Percentiles rank a stretch among this genome's conserved stretches.
Conservation (phyloP, 73 alveolate species). For the Tetrahymena malaccensis region DNA sequence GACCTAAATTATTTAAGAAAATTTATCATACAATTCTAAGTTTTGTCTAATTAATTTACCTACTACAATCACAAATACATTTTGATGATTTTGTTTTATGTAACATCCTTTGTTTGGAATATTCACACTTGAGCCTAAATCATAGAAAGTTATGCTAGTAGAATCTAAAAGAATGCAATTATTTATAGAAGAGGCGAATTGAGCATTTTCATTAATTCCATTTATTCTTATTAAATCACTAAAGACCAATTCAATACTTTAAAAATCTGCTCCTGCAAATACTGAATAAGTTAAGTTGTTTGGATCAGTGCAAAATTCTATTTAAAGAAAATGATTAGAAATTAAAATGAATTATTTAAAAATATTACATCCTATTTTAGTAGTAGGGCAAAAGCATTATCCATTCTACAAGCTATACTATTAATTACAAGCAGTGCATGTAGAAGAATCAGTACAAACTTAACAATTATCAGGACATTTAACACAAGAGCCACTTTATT, state of each 20-base stretch:
- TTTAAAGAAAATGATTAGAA: too few species aligned
- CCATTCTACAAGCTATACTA: neutral
- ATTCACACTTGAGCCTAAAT: too few species aligned
- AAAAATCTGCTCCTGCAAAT: neutral
- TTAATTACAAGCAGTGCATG: neutral
- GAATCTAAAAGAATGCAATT: neutral
- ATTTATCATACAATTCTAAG: too few species aligned
- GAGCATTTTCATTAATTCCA: neutral
- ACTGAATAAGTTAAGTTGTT: neutral
- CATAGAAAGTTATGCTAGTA: neutral
- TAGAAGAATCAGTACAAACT: neutral
- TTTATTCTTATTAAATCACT: neutral
- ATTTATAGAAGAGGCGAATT: neutral
- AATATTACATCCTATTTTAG: neutral
- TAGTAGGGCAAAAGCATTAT: neutral
- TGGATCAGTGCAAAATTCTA: neutral
- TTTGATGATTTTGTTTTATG: neutral
- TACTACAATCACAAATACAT: neutral
- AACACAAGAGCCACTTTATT: neutral
- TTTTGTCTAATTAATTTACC: neutral
- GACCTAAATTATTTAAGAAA: too few species aligned
- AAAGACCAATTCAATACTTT: neutral
- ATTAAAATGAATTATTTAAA: too few species aligned
- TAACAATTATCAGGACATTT: neutral
- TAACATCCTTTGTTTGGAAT: neutral